A percentile compares a stretch with the other conserved stretches of the same genome.
Conservation (phyloP, 2,329 filamentous ascomycete genomes). For the Stemphylium beticola region DNA sequence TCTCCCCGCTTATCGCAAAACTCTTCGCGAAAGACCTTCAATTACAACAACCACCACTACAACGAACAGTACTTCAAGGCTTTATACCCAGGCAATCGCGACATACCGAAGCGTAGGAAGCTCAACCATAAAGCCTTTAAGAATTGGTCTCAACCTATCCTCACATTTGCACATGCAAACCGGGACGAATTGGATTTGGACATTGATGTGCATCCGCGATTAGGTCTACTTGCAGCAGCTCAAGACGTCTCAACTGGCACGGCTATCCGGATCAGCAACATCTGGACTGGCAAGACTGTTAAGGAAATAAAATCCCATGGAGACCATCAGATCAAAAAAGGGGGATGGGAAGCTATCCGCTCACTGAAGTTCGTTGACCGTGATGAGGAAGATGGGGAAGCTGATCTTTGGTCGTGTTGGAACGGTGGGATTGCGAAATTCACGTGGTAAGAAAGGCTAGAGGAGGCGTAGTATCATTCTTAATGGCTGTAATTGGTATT, state of each 20-base stretch:
- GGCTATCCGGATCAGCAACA: conserved; percentile 37
- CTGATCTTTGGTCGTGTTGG: conserved; percentile 35
- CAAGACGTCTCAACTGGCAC: conserved; percentile 27
- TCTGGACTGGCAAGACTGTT: conserved; percentile 40
- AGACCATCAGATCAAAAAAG: neutral
- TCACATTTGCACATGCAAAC: conserved; percentile 38
- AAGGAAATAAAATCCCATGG: conserved; percentile 23
- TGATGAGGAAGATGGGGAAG: conserved; percentile 19
- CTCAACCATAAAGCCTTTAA: conserved; percentile 12
- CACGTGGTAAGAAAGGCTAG: conserved; percentile 1
- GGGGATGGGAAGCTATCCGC: conserved; percentile 14
- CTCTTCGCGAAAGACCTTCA: neutral
- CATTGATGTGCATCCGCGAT: conserved; percentile 34
- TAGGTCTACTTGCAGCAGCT: conserved; percentile 44
- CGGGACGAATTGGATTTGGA: conserved; percentile 33
- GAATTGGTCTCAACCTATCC: conserved; percentile 34
- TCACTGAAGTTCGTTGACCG: conserved; percentile 41
- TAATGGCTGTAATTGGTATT: too few species aligned
- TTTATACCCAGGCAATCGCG: conserved; percentile 11
- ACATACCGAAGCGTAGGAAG: conserved; percentile 20
- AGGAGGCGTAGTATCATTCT: too few species aligned
- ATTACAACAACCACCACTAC: conserved; percentile 18
- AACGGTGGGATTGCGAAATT: conserved; percentile 27
- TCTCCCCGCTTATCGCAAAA: conserved; percentile 12
- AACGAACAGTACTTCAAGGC: conserved; percentile 22